Base-by-base conservation (phyloP, 768 basidiomycete genomes). In the Lentinula detonsa region DNA sequence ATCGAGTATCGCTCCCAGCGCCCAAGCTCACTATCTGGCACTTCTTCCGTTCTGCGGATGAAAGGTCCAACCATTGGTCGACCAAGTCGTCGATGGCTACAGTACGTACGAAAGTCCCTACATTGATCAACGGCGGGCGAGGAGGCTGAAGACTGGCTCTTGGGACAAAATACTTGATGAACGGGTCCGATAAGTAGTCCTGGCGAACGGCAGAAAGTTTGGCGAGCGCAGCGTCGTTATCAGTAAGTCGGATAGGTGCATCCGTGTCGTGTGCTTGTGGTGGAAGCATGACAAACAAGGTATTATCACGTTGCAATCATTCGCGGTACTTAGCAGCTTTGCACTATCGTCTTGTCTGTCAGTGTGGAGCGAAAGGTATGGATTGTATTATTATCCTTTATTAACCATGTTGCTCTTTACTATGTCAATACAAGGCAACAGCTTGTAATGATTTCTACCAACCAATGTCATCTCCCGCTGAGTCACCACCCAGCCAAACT, bases 21-120 rank as follows among this genome's bases (percentile, higher is more conserved):
- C 97, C 97, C 34, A 98, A 72, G 72, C 92, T 96, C n/a, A 98
- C 83, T 58, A 98, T 87, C 78, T 98, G 97, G 65, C 85, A 87
- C 61, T 70, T 70, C 62, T 72, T 78, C n/a, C 73, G 78, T 8
- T 75, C 75, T 21, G 66, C 68, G 45, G 71, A 69, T 1, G 81
- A 78, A 16, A 79, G 66, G 16, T 75, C 71, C 21, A 93, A 65
- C 82, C 90, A 95, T 50, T 78, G 72, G 33, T 84, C 73, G 0
- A 95, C 85, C 11, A 96, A 82, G 42, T 74, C 72, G 67, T 97
- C 97, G 40, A 98, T 84, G 5, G 85, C 91, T 59, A 81, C 77
- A 0, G 91, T 86, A 61, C 96, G 84, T 61, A 96, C 85, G 66
- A 90, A 91, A 1, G 97, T 99, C 16, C 97, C 97, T 46, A 96